Evolutionary conservation across 1,284 basidiomycete genomes (phyloP).

Genomic region (Vanrija sp.): DNA sequence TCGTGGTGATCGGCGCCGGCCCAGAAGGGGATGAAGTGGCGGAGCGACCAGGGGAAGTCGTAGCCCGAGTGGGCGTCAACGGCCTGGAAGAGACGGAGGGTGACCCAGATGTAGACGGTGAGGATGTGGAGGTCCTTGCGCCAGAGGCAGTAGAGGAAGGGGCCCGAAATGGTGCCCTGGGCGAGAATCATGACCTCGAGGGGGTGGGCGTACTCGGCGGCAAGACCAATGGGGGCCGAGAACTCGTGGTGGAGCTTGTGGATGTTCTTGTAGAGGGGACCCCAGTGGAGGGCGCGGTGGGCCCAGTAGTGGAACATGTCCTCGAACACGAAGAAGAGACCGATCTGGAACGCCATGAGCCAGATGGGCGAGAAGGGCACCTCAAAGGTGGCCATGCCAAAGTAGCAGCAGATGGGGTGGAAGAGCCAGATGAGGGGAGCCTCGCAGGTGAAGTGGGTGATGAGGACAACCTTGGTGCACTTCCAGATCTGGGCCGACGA

Average conservation of each 20-base stretch:
- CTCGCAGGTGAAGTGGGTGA: conserved; percentile 95
- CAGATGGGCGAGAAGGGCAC: conserved; percentile 79
- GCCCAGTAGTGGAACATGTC: conserved; percentile 80
- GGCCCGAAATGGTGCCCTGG: conserved; percentile 80
- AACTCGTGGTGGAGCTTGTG: conserved; percentile 99
- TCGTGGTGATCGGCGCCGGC: conserved; percentile 98
- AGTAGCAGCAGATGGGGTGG: conserved; percentile 85
- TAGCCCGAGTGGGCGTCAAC: conserved; percentile 97
- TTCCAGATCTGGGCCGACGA: conserved; percentile 84
- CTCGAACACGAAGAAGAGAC: conserved; percentile 93
- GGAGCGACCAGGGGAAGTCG: conserved; percentile 96
- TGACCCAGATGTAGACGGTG: conserved; percentile 91
- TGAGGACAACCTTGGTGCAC: conserved; percentile 90
- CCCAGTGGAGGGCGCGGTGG: conserved; percentile 86
- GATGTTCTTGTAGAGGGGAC: conserved; percentile 90
- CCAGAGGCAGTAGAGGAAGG: conserved; percentile 71
- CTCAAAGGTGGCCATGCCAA: conserved; percentile 83
- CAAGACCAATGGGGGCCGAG: conserved; percentile 92
- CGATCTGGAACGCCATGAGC: conserved; percentile 73
- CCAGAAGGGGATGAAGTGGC: conserved; percentile 95
- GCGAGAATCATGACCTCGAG: conserved; percentile 86
- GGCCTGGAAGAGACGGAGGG: conserved; percentile 89
- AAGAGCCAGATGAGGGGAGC: conserved; percentile 94
- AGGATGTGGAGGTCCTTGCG: conserved; percentile 61
- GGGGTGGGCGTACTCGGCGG: conserved; percentile 96